A percentile compares a stretch with the other conserved stretches of the same genome.
phyloP scores from a whole-genome alignment of 2,329 filamentous ascomycete species.

The Blumeriella jaapii region DNA sequence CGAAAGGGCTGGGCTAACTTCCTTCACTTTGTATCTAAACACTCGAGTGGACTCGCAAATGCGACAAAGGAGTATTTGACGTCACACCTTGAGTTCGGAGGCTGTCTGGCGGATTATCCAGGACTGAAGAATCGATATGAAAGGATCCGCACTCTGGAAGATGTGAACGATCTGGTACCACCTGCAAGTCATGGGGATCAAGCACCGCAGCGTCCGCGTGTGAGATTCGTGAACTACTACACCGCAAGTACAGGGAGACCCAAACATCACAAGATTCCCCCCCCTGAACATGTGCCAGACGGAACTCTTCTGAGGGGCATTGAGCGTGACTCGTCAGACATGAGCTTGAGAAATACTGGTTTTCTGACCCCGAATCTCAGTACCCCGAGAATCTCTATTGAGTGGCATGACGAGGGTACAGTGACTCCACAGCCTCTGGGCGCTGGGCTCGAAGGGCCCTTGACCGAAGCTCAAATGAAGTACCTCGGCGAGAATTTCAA shows the following conservation, averaged over 20 bases:
- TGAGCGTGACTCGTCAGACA: slow-evolving; percentile 17
- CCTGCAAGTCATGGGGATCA: slow-evolving; percentile 16
- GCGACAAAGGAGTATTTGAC: slow-evolving; percentile 64
- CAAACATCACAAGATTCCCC: slow-evolving; percentile 38
- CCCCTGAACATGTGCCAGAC: slow-evolving; percentile 10
- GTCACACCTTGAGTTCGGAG: slow-evolving; percentile 75
- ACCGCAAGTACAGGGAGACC: slow-evolving; percentile 68
- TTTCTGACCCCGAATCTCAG: slow-evolving; percentile 10
- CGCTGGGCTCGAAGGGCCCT: slow-evolving; percentile 16
- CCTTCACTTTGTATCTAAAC: slow-evolving; percentile 71
- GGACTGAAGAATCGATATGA: slow-evolving; percentile 60
- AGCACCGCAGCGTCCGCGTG: slow-evolving; percentile 34
- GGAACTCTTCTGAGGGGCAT: too few species aligned
- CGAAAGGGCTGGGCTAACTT: slow-evolving; percentile 58
- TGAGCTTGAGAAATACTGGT: slow-evolving; percentile 11
- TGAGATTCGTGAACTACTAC: slow-evolving; percentile 84
- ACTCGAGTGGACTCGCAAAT: slow-evolving; percentile 53
- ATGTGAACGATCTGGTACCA: slow-evolving; percentile 44
- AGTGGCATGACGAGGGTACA: slow-evolving; percentile 32
- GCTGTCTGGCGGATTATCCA: slow-evolving; percentile 65
- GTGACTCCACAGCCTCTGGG: slow-evolving; percentile 24
- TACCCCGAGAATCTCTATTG: slow-evolving; percentile 31
- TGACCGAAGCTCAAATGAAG: slow-evolving; percentile 17
- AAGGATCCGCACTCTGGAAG: slow-evolving; percentile 58
- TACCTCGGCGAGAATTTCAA: slow-evolving; percentile 21